Conservation (phyloP, 1,284 basidiomycete species). For the Austroboletus niveus region DNA sequence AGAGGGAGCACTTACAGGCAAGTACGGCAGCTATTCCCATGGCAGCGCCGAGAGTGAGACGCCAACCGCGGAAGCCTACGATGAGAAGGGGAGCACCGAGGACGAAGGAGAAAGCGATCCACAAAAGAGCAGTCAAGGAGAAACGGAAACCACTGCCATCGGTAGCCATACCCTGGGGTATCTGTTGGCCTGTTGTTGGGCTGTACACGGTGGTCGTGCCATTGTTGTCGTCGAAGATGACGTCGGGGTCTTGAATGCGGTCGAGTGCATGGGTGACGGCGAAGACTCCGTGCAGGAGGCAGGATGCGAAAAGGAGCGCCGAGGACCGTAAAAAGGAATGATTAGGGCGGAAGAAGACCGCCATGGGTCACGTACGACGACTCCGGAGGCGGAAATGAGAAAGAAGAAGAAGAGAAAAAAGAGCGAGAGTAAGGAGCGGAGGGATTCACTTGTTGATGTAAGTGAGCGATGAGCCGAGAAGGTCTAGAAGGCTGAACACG, state of each 20-base stretch:
- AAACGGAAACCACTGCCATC: slow-evolving; percentile 57
- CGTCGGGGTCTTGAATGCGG: slow-evolving; percentile 23
- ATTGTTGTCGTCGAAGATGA: slow-evolving; percentile 35
- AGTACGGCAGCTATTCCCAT: slow-evolving; percentile 49
- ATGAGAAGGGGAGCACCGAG: slow-evolving; percentile 54
- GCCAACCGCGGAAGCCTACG: slow-evolving; percentile 54
- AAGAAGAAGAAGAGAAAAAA: slow-evolving; percentile 2
- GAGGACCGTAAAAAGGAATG: slow-evolving; percentile 16
- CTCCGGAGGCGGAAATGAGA: slow-evolving; percentile 6
- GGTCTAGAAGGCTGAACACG: neutral
- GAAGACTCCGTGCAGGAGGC: slow-evolving; percentile 6
- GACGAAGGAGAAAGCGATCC: slow-evolving; percentile 52
- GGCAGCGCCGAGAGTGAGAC: slow-evolving; percentile 52
- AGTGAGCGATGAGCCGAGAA: no score
- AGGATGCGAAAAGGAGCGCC: slow-evolving; percentile 12
- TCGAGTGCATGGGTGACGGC: slow-evolving; percentile 11
- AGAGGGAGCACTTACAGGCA: slow-evolving; percentile 39
- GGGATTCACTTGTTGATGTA: neutral
- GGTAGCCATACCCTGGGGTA: slow-evolving; percentile 54
- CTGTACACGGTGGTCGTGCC: slow-evolving; percentile 47
- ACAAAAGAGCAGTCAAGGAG: slow-evolving; percentile 49
- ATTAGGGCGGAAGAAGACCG: slow-evolving; percentile 22
- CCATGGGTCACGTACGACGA: slow-evolving; percentile 23
- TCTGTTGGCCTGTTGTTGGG: slow-evolving; percentile 37
- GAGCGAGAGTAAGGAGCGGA: slow-evolving; percentile 14